Base-by-base conservation (phyloP, 1,284 basidiomycete species). In the Ceratobasidium sp. region DNA sequence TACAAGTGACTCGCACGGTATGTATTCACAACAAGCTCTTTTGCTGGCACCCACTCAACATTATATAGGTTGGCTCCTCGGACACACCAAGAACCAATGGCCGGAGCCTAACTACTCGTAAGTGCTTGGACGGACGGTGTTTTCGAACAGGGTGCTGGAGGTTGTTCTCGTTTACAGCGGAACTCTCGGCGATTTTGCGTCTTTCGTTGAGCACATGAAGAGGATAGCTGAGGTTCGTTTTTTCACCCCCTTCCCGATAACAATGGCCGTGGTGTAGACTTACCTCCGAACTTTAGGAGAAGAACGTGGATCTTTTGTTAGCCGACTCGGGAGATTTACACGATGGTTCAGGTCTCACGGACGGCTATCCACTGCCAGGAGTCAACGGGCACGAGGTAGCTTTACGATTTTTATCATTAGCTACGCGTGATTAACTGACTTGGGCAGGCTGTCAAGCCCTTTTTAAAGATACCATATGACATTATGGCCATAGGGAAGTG, bases 91-190 rank as follows among this genome's bases (percentile, higher is more conserved):
- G 53, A 55, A 76, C 12, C 73, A 67, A 23, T 76, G 73, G 73
- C 73, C 73, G 33, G 73, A 76, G 42, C 73, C 73, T 28, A 76
- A 76, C 53, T 76, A 76, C 40, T 76, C 73, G 73, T 76, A 76
- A 44, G 73, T 23, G 18, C 39, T 23, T 20, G 28, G 15, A 9
- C 13, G 49, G 18, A 20, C 15, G 20, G 1, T 23, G 40, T 28
- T 3, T 20, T 9, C 39, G 6, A 20, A 20, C 40, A 3, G 33
- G 3, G 26, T n/a, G 20, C 49, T 55, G 15, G 44, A 28, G 28
- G 20, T n/a, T 76, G 13, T 61, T 46, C 28, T 18, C 1, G n/a
- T 61, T 64, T 44, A 28, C 53, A 76, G 73, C 9, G 73, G 61
- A 26, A 76, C 73, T 42, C 51, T 76, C 13, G 73, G 73, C 49